Evolutionary conservation across 1,284 basidiomycete genomes (phyloP).

Genomic region (Sphaerobolus stellatus): DNA sequence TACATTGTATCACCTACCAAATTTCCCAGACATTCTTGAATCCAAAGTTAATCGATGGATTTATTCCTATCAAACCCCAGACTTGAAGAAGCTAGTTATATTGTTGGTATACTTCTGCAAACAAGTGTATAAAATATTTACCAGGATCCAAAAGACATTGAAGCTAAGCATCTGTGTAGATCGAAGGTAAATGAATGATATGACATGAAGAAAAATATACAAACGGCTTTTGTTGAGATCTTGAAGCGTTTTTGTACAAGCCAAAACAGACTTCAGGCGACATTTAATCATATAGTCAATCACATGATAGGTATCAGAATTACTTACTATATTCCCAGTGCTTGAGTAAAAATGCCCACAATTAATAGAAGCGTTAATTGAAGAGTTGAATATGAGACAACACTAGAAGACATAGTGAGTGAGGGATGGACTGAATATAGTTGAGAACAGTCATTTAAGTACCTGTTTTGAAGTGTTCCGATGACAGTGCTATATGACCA

Average conservation of each 20-base stretch:
- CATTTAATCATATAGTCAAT: background rate
- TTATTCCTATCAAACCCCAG: slow-evolving; percentile 78
- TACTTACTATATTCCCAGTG: slow-evolving; percentile 69
- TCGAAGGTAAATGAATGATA: slow-evolving; percentile 5
- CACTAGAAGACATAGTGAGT: slow-evolving; percentile 30
- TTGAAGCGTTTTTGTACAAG: slow-evolving; percentile 70
- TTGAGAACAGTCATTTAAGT: slow-evolving; percentile 24
- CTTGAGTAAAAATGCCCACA: slow-evolving; percentile 75
- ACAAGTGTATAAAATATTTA: slow-evolving; percentile 27
- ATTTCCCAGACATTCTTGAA: slow-evolving; percentile 84
- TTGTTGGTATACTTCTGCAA: background rate
- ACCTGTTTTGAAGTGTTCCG: slow-evolving; percentile 76
- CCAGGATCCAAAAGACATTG: slow-evolving; percentile 73
- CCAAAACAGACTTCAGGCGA: slow-evolving; percentile 65
- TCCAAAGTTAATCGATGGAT: slow-evolving; percentile 65
- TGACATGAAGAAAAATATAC: slow-evolving; percentile 17
- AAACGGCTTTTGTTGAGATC: slow-evolving; percentile 68
- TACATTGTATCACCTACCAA: slow-evolving; percentile 45
- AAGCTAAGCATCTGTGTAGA: slow-evolving; percentile 61
- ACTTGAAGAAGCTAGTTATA: slow-evolving; percentile 55
- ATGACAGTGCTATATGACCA: slow-evolving; percentile 63
- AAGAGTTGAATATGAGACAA: slow-evolving; percentile 65
- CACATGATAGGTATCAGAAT: background rate
- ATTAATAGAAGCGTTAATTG: slow-evolving; percentile 71
- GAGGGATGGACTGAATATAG: background rate